Conservation (phyloP, 768 basidiomycete genomes). For the Lactifluus pinguis region DNA sequence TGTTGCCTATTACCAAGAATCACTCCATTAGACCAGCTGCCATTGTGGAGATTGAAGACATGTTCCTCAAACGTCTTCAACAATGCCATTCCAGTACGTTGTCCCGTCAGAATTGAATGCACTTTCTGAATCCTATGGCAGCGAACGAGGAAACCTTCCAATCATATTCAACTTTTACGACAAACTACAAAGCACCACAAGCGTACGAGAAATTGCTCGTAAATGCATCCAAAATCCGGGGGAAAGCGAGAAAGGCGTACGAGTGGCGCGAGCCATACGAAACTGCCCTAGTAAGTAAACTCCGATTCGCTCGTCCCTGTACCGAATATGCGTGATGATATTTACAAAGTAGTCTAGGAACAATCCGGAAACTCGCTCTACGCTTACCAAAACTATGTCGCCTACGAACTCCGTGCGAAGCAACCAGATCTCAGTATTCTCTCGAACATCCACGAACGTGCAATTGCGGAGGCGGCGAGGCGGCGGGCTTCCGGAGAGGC, state of each 20-base stretch:
- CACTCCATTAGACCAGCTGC: conserved; percentile 31
- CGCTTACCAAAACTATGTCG: conserved; percentile 53
- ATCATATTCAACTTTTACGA: conserved; percentile 84
- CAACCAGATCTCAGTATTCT: conserved; percentile 50
- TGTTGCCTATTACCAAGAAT: not conserved
- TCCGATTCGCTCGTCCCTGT: not conserved
- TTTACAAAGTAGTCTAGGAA: conserved; percentile 18
- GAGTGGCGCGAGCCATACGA: conserved; percentile 59
- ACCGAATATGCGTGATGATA: conserved; percentile 22
- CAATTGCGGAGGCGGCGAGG: conserved; percentile 63
- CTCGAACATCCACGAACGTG: conserved; percentile 60
- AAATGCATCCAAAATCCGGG: conserved; percentile 63
- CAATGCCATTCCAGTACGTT: conserved; percentile 68
- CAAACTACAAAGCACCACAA: conserved; percentile 58
- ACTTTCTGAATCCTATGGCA: conserved; percentile 24
- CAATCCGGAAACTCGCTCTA: conserved; percentile 38
- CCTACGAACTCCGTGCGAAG: conserved; percentile 52
- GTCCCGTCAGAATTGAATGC: not conserved
- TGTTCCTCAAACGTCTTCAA: conserved; percentile 58
- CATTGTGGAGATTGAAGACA: conserved; percentile 42
- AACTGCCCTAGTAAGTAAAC: conserved; percentile 42
- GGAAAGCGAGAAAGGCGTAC: conserved; percentile 49
- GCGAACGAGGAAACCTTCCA: conserved; percentile 77
- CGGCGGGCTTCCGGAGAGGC: conserved; percentile 44
- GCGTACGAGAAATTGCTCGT: conserved; percentile 75